Evolutionary conservation across 345 rosid species (phyloP).

Genomic region (Reutealis trisperma): DNA sequence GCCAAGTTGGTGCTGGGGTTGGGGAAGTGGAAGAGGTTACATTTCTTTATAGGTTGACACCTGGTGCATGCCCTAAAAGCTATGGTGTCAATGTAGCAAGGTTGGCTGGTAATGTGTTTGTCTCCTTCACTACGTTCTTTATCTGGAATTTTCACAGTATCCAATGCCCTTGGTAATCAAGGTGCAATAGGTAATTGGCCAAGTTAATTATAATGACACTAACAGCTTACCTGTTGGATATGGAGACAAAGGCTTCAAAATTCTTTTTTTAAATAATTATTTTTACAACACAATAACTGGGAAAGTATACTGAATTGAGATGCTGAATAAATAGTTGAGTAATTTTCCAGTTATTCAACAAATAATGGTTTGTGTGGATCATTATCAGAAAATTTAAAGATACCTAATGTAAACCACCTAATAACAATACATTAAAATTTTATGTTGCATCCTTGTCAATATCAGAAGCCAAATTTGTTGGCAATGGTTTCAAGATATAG

Average conservation of each 20-base stretch:
- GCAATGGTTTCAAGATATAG: neutral
- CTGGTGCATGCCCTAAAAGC: conserved; percentile 96
- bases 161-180: neutral
- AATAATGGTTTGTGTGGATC: neutral
- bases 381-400: neutral
- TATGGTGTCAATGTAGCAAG: conserved; percentile 97
- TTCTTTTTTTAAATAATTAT: neutral
- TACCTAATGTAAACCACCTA: neutral
- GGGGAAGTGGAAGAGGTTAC: conserved; percentile 81
- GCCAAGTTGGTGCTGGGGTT: conserved; percentile 73
- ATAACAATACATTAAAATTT: neutral
- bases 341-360: neutral
- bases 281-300: neutral
- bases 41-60: conserved; percentile 76
- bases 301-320: neutral
- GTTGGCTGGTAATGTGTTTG: conserved; percentile 70
- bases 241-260: neutral
- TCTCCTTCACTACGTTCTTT: conserved; percentile 7
- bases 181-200: neutral
- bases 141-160: neutral
- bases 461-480: neutral
- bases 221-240: neutral
- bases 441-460: neutral
- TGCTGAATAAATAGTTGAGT: neutral
- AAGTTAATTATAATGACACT: neutral